These are phyloP conservation scores for Carex cristatella DNA, from an alignment of 176 grass and related monocot genomes.

Conservation along the genomic window DNA sequence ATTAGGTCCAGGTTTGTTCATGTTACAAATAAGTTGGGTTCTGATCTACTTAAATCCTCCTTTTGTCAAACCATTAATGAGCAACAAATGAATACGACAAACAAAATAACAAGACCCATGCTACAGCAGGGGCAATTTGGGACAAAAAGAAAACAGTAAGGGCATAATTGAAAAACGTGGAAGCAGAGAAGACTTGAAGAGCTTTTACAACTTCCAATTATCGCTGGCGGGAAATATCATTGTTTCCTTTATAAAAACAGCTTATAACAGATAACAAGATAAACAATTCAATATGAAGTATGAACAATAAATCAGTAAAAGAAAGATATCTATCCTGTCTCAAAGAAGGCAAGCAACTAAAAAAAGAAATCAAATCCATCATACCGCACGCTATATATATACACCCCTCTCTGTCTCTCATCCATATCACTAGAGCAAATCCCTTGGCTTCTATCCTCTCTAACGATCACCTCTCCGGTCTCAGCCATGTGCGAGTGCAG, in stretches of 20 bases:
- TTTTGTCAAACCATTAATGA: too few species aligned
- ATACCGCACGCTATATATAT: background rate
- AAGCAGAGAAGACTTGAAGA: background rate
- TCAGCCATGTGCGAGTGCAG: conserved; percentile 37
- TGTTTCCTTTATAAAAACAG: background rate
- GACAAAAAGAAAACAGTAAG: background rate
- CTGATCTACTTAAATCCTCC: too few species aligned
- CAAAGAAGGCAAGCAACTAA: background rate
- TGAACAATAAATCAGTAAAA: conserved; percentile 15
- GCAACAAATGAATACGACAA: too few species aligned
- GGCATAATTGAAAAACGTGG: background rate
- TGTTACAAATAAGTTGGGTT: too few species aligned
- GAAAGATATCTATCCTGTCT: background rate
- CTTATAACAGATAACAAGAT: background rate
- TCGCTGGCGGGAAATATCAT: background rate
- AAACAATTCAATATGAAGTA: background rate
- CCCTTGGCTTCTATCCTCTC: background rate
- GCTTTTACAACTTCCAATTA: background rate
- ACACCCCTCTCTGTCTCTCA: background rate
- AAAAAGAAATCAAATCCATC: background rate
- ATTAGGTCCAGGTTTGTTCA: too few species aligned
- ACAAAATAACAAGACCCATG: too few species aligned
- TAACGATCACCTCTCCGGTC: background rate
- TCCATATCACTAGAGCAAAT: background rate
- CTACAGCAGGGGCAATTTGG: background rate